Conservation (phyloP, 2,329 filamentous ascomycete genomes). For the Aspergillus viridinutans region DNA sequence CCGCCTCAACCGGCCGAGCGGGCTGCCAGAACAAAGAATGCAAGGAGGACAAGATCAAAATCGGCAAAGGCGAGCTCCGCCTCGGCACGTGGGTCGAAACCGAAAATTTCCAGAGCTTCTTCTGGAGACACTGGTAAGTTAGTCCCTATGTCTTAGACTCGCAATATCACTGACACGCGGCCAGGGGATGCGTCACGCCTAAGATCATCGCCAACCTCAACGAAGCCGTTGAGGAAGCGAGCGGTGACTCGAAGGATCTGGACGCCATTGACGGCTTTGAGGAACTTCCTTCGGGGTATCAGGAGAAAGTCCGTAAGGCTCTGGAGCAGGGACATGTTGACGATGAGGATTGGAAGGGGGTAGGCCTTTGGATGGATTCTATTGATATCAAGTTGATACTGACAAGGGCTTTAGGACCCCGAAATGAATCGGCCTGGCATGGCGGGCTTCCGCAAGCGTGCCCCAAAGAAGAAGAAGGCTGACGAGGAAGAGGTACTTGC, state of each 20-base stretch:
- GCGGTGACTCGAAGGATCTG: slow-evolving; percentile 53
- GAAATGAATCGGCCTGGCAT: slow-evolving; percentile 68
- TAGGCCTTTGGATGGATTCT: slow-evolving; percentile 45
- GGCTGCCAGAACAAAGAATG: slow-evolving; percentile 70
- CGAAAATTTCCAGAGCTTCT: slow-evolving; percentile 58
- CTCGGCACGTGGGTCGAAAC: slow-evolving; percentile 69
- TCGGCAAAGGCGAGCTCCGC: slow-evolving; percentile 73
- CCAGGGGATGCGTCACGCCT: slow-evolving; percentile 80
- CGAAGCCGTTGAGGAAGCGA: slow-evolving; percentile 41
- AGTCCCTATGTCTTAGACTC: not conserved
- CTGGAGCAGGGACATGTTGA: slow-evolving; percentile 75
- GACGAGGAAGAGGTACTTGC: slow-evolving; percentile 24
- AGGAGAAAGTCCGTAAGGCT: slow-evolving; percentile 70
- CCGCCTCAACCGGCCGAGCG: slow-evolving; percentile 67
- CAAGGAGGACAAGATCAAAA: slow-evolving; percentile 66
- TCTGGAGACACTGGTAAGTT: slow-evolving; percentile 81
- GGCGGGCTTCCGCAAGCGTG: slow-evolving; percentile 56
- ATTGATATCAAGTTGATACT: not conserved
- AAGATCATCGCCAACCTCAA: slow-evolving; percentile 63
- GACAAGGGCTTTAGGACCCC: slow-evolving; percentile 54
- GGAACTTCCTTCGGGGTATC: slow-evolving; percentile 63
- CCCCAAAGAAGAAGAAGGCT: slow-evolving; percentile 34
- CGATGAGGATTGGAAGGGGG: slow-evolving; percentile 82
- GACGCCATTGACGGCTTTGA: slow-evolving; percentile 76
- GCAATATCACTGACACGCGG: not conserved